These are phyloP conservation scores for Fusarium miscanthi DNA, from an alignment of 2,329 filamentous ascomycete species.

Conservation along the genomic window DNA sequence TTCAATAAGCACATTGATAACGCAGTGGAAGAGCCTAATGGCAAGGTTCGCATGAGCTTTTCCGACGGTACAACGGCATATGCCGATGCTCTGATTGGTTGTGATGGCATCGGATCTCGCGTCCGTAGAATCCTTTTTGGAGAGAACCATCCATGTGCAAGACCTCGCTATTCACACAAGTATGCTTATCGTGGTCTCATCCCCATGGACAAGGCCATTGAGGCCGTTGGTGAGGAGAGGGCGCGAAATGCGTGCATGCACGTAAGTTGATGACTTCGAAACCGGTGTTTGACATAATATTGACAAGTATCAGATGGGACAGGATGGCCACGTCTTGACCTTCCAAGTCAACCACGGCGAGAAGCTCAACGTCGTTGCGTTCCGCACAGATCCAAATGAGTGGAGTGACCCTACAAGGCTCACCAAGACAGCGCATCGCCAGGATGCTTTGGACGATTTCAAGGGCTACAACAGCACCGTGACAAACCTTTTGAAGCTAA, in stretches of 20 bases:
- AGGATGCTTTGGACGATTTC: constrained; percentile 52
- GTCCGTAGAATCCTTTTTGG: constrained; percentile 63
- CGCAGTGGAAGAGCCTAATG: constrained; percentile 41
- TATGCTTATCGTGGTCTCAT: constrained; percentile 65
- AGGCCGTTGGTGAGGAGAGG: constrained; percentile 56
- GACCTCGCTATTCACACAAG: constrained; percentile 61
- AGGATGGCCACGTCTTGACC: constrained; percentile 65
- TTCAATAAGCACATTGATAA: constrained; percentile 52
- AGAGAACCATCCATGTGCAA: constrained; percentile 51
- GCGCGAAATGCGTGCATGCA: constrained; percentile 47
- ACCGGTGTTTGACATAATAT: fast-evolving
- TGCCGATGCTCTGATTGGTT: constrained; percentile 63
- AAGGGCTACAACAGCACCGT: constrained; percentile 49
- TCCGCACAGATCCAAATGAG: constrained; percentile 48
- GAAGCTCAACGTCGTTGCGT: constrained; percentile 66
- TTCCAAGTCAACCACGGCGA: constrained; percentile 67
- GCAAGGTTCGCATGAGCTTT: constrained; percentile 50
- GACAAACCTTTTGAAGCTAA: constrained; percentile 46
- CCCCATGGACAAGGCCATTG: constrained; percentile 63
- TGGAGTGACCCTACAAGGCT: constrained; percentile 44
- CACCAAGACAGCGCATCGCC: constrained; percentile 42
- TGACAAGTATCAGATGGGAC: constrained; percentile 51
- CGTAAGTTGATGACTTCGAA: constrained; percentile 27
- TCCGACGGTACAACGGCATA: constrained; percentile 53
- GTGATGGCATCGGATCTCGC: constrained; percentile 72